These are phyloP conservation scores for Collariella sp. DNA, from an alignment of 495 filamentous ascomycete genomes.

Conservation along the genomic window DNA sequence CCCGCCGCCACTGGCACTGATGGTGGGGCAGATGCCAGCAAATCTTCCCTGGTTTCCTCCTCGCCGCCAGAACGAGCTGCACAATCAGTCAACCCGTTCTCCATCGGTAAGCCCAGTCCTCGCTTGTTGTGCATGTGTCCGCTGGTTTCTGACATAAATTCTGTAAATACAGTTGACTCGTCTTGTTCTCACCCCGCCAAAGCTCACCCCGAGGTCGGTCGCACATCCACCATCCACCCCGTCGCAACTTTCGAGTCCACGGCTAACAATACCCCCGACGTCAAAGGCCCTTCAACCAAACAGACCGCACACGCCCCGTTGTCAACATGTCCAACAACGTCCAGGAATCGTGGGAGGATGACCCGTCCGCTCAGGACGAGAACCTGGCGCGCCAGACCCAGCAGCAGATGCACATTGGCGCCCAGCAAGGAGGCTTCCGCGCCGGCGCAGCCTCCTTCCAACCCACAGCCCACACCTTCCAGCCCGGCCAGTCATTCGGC, in stretches of 20 bases:
- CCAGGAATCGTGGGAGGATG: slow-evolving; percentile 93
- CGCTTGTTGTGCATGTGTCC: background rate
- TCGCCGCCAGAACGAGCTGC: background rate
- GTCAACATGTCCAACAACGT: slow-evolving; percentile 60
- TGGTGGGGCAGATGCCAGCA: slow-evolving; percentile 24
- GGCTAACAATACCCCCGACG: background rate
- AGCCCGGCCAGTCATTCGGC: slow-evolving; percentile 60
- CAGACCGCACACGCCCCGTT: background rate
- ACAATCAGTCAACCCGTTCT: background rate
- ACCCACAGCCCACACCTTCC: slow-evolving; percentile 67
- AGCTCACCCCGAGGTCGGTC: background rate
- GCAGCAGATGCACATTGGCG: slow-evolving; percentile 64
- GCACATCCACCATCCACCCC: background rate
- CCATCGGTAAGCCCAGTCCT: background rate
- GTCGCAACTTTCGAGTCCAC: background rate
- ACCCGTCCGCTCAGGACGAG: slow-evolving; percentile 79
- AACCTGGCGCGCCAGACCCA: slow-evolving; percentile 72
- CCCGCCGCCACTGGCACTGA: slow-evolving; percentile 14
- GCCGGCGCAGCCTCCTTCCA: slow-evolving; percentile 75
- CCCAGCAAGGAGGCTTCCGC: slow-evolving; percentile 51
- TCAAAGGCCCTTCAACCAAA: background rate
- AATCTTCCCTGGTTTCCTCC: slow-evolving; percentile 8
- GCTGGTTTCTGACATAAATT: background rate
- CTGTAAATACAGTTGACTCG: background rate
- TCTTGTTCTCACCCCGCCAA: background rate